Evolutionary conservation across 192 early-diverging fungal genomes (phyloP).

Genomic region (Mortierella hygrophila): DNA sequence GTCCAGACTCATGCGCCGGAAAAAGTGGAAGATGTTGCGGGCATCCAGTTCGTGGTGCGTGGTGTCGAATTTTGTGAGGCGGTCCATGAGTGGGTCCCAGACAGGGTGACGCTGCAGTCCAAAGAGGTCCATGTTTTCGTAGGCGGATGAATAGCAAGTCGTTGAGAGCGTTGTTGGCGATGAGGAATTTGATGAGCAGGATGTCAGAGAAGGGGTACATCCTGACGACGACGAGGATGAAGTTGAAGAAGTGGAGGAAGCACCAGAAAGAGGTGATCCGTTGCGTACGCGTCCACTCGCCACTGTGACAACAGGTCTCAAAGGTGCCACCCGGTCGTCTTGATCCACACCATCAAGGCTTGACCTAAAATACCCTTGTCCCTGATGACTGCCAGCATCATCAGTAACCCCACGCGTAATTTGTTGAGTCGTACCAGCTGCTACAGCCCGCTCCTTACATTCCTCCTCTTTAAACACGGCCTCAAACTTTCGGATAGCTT

Average conservation of each 20-base stretch:
- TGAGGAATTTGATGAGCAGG: background rate
- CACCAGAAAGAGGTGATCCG: background rate
- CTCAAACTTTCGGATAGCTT: constrained; percentile 17
- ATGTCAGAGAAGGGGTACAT: background rate
- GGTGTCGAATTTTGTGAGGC: constrained; percentile 45
- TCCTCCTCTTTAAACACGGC: background rate
- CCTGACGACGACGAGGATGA: background rate
- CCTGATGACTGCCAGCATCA: background rate
- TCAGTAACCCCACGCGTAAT: background rate
- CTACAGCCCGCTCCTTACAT: background rate
- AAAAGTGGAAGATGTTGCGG: constrained; percentile 41
- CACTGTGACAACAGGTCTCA: background rate
- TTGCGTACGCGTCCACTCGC: background rate
- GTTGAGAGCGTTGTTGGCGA: background rate
- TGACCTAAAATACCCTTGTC: background rate
- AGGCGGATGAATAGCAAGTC: constrained; percentile 9
- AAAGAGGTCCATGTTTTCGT: constrained; percentile 38
- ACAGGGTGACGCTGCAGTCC: constrained; percentile 30
- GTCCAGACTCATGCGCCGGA: constrained; percentile 28
- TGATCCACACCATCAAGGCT: background rate
- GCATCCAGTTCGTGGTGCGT: constrained; percentile 40
- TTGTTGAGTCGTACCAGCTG: background rate
- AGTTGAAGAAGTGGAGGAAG: background rate
- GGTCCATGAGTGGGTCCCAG: constrained; percentile 52
- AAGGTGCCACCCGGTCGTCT: constrained; percentile 10